Conservation (phyloP, 2,329 filamentous ascomycete species). For the Plectosphaerella plurivora region DNA sequence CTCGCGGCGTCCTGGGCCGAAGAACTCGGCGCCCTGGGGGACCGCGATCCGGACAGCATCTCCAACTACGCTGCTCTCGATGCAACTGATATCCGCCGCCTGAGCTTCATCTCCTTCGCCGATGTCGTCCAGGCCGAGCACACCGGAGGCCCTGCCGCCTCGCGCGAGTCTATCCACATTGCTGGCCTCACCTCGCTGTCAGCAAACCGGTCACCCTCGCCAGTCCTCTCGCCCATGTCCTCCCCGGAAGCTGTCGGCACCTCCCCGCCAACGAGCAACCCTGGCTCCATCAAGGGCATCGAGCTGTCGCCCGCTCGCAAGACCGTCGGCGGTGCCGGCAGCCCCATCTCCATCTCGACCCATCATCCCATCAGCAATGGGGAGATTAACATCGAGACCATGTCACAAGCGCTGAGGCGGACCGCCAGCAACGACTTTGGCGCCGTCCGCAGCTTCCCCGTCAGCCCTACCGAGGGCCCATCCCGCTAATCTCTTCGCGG, state of each 20-base stretch:
- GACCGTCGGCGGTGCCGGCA: constrained; percentile 63
- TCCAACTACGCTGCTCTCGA: constrained; percentile 78
- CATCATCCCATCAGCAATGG: constrained; percentile 50
- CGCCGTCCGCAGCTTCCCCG: constrained; percentile 48
- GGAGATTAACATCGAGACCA: constrained; percentile 87
- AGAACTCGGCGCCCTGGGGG: constrained; percentile 50
- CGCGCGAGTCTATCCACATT: constrained; percentile 66
- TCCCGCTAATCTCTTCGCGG: neutral
- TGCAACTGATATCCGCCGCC: constrained; percentile 69
- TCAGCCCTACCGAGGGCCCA: constrained; percentile 48
- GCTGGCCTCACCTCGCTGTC: constrained; percentile 62
- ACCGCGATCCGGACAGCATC: constrained; percentile 51
- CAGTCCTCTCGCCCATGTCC: constrained; percentile 73
- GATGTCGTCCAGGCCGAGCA: constrained; percentile 89
- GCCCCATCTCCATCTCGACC: constrained; percentile 48
- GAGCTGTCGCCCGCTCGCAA: constrained; percentile 62
- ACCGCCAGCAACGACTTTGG: constrained; percentile 79
- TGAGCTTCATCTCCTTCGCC: constrained; percentile 95
- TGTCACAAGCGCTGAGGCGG: constrained; percentile 82
- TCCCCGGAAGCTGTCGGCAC: constrained; percentile 59
- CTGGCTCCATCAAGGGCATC: constrained; percentile 68
- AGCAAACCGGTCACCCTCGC: constrained; percentile 70
- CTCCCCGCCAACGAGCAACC: constrained; percentile 73
- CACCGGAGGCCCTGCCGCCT: constrained; percentile 43
- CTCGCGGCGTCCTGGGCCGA: constrained; percentile 49